A percentile compares a stretch with the other conserved stretches of the same genome.
These are phyloP conservation scores for Setaria viridis DNA, from an alignment of 202 grass and related monocot genomes.

Conservation along the genomic window DNA sequence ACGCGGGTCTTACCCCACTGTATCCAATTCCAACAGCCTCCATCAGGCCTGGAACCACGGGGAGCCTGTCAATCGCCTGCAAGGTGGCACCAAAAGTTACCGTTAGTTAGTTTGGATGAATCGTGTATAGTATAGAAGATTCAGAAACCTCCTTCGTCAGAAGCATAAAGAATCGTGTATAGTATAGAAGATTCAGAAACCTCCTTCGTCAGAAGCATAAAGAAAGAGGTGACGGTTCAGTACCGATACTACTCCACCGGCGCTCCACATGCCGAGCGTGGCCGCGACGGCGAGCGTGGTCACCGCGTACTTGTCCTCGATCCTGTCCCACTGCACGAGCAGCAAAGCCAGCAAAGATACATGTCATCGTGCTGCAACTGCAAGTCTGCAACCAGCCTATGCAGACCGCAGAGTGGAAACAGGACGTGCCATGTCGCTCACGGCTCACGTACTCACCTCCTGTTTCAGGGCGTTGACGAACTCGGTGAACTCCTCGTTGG, in stretches of 20 bases:
- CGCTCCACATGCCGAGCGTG: slow-evolving; percentile 77
- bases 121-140: background rate
- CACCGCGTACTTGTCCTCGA: slow-evolving; percentile 88
- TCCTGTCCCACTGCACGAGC: slow-evolving; percentile 67
- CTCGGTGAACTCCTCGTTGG: slow-evolving; percentile 70
- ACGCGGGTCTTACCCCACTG: slow-evolving; percentile 59
- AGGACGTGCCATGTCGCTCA: too few species aligned
- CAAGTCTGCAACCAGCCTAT: background rate
- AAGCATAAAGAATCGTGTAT: too few species aligned
- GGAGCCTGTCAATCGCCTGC: slow-evolving; percentile 90
- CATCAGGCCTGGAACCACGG: slow-evolving; percentile 80
- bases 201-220: too few species aligned
- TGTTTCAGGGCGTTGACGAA: slow-evolving; percentile 68
- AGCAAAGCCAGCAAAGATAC: slow-evolving; percentile 2
- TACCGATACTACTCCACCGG: slow-evolving; percentile 83
- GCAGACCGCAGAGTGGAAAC: background rate
- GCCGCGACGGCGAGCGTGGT: slow-evolving; percentile 67
- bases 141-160: background rate
- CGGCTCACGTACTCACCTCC: slow-evolving; percentile 50
- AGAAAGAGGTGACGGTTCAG: background rate
- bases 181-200: background rate
- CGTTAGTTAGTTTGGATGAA: background rate
- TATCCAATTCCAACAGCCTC: slow-evolving; percentile 84
- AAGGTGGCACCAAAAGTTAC: slow-evolving; percentile 8
- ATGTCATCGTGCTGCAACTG: background rate